These are phyloP conservation scores for Thyridium curvatum DNA, from an alignment of 2,329 filamentous ascomycete genomes.

Conservation along the genomic window DNA sequence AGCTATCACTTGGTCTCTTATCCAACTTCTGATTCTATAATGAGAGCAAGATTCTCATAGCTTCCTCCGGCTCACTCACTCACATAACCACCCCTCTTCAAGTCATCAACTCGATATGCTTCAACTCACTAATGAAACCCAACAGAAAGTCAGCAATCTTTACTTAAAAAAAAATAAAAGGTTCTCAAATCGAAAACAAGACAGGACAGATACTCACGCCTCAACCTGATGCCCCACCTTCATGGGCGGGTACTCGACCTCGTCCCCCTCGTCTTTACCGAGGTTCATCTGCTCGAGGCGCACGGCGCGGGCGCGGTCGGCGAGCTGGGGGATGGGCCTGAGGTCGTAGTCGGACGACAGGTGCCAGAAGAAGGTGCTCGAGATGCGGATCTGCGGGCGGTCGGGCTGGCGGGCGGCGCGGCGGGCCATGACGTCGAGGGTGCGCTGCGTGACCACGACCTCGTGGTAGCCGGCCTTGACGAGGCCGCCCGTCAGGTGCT, in stretches of 20 bases:
- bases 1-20: no score
- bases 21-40: no score
- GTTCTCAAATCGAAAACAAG: no score
- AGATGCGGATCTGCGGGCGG: slow-evolving; percentile 49
- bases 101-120: slow-evolving; percentile 46
- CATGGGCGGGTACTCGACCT: slow-evolving; percentile 40
- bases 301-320: slow-evolving; percentile 35
- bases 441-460: slow-evolving; percentile 51
- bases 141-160: slow-evolving; percentile 6
- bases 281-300: slow-evolving; percentile 38
- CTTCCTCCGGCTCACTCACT: no score
- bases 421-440: slow-evolving; percentile 37
- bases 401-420: slow-evolving; percentile 35
- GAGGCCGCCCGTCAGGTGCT: slow-evolving; percentile 54
- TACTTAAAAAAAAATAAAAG: not conserved
- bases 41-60: no score
- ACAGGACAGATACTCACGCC: slow-evolving; percentile 39
- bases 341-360: slow-evolving; percentile 51
- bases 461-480: slow-evolving; percentile 58
- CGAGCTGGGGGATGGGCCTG: slow-evolving; percentile 40
- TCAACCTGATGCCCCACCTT: slow-evolving; percentile 56
- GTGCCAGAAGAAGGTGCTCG: slow-evolving; percentile 57
- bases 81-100: slow-evolving; percentile 13
- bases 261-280: slow-evolving; percentile 47
- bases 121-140: slow-evolving; percentile 41